phyloP scores from a whole-genome alignment of 257 asterid species.

The Paulownia fortunei region DNA sequence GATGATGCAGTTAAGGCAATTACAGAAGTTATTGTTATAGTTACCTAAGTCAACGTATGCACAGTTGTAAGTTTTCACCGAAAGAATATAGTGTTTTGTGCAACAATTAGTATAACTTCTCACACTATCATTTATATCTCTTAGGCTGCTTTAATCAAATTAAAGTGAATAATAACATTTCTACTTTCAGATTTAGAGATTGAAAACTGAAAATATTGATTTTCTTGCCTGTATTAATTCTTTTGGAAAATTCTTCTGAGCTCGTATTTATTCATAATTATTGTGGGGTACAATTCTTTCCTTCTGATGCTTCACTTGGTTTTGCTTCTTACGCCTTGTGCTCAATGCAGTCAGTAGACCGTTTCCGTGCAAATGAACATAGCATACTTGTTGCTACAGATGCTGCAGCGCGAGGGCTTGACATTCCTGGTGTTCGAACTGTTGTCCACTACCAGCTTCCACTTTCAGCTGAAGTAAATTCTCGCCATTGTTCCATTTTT shows the following conservation, averaged over 20 bases:
- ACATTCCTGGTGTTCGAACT: conserved; percentile 87
- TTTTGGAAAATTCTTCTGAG: conserved; percentile 2
- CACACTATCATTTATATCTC: background rate
- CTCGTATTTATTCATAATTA: conserved; percentile 10
- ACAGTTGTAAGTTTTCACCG: background rate
- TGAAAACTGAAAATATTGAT: background rate
- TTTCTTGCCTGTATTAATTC: conserved; percentile 5
- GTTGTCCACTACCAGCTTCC: conserved; percentile 99
- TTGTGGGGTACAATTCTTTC: background rate
- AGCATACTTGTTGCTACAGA: conserved; percentile 93
- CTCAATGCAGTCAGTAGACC: conserved; percentile 84
- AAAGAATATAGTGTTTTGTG: background rate
- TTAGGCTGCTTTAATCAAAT: background rate
- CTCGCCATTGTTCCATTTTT: conserved; percentile 20
- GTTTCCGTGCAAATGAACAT: conserved; percentile 77
- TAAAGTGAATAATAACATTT: background rate
- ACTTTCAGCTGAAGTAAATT: conserved; percentile 86
- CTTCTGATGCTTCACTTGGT: conserved; percentile 6
- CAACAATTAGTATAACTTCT: background rate
- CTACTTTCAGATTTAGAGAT: background rate
- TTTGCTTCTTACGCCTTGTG: conserved; percentile 26
- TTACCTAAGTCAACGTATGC: background rate
- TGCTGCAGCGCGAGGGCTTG: conserved; percentile 97
- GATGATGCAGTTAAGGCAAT: background rate
- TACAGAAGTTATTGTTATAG: background rate